A percentile compares a stretch with the other conserved stretches of the same genome.
phyloP scores from a whole-genome alignment of 148 eudicot species.

The Bassia scoparia region DNA sequence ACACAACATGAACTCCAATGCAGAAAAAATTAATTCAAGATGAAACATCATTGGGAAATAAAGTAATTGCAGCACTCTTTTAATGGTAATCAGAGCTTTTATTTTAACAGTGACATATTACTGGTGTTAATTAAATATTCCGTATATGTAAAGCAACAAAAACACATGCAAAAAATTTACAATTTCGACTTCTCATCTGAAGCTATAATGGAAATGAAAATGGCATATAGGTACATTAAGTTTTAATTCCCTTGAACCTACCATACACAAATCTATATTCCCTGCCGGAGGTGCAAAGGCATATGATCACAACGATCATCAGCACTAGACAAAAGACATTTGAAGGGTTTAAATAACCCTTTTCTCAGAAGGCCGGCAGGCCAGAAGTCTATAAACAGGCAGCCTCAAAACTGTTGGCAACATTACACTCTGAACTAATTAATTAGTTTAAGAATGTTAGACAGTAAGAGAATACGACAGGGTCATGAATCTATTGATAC shows the following conservation, averaged over 20 bases:
- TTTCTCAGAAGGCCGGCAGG: no score
- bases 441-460: background rate
- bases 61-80: conserved; percentile 7
- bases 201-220: background rate
- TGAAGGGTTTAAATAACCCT: background rate
- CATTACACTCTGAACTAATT: background rate
- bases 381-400: background rate
- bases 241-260: background rate
- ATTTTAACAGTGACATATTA: background rate
- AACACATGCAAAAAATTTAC: background rate
- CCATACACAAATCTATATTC: background rate
- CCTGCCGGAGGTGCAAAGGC: background rate
- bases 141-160: background rate
- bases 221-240: background rate
- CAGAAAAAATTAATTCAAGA: background rate
- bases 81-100: background rate
- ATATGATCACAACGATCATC: background rate
- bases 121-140: background rate
- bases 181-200: background rate
- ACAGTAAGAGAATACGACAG: background rate
- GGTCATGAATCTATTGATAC: background rate
- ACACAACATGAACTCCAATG: conserved; percentile 15
- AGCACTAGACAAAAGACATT: background rate
- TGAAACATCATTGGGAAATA: conserved; percentile 15
- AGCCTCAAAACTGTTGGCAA: background rate